Percentiles rank a stretch among this genome's conserved stretches.
Evolutionary conservation across 805 yeast genomes (phyloP).

Genomic region (Monosporozyma solicola): DNA sequence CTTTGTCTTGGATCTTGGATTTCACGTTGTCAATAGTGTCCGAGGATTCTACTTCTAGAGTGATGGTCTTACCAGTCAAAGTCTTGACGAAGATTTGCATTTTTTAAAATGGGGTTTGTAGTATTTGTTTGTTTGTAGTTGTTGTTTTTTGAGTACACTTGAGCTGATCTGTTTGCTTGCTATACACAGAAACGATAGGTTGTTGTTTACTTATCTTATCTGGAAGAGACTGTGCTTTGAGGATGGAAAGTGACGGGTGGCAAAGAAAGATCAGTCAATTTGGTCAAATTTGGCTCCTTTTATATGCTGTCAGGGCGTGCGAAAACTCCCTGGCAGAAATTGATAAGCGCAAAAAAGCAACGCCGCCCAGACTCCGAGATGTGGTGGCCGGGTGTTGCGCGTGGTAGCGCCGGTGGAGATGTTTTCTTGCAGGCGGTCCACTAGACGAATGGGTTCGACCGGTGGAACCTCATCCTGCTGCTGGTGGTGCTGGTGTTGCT

Average conservation of each 20-base stretch:
- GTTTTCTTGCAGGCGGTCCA: too few relatives aligned
- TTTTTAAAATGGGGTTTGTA: not conserved
- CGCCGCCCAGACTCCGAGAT: not conserved
- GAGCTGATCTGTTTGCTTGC: not conserved
- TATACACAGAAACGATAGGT: not conserved
- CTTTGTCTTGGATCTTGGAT: too few relatives aligned
- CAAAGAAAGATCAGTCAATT: not conserved
- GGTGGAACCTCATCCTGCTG: not conserved
- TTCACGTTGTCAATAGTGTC: too few relatives aligned
- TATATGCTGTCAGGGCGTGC: not conserved
- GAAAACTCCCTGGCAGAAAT: not conserved
- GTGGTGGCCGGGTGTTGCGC: not conserved
- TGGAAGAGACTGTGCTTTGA: not conserved
- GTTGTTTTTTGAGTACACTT: not conserved
- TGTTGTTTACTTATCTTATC: not conserved
- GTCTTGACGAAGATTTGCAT: constrained; percentile 47
- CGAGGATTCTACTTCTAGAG: too few relatives aligned
- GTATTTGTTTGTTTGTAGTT: not conserved
- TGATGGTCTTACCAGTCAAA: not conserved
- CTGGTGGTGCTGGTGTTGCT: not conserved
- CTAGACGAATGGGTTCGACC: not conserved
- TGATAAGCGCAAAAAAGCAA: not conserved
- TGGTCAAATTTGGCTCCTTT: not conserved
- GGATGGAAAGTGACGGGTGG: not conserved
- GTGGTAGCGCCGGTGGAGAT: not conserved